Percentiles rank a stretch among this genome's conserved stretches.
These are phyloP conservation scores for Excoecaria cochinchinensis DNA, from an alignment of 345 rosid genomes.

Conservation along the genomic window DNA sequence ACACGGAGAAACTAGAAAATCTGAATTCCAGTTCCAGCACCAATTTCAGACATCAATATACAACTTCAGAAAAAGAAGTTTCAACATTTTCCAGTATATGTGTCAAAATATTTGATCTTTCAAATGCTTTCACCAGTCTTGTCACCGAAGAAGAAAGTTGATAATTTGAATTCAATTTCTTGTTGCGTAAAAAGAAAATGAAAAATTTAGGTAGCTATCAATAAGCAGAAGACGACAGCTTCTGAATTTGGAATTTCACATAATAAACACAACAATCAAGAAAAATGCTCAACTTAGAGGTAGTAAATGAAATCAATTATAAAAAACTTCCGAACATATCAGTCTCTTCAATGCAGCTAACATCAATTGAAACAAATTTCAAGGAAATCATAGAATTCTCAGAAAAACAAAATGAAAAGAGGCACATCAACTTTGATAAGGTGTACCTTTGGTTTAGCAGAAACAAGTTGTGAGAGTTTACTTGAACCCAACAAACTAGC, in stretches of 20 bases:
- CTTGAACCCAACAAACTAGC: constrained; percentile 27
- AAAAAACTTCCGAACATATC: too few relatives aligned
- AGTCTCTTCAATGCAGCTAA: too few relatives aligned
- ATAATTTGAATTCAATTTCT: background rate
- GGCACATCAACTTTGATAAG: background rate
- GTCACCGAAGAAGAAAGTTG: background rate
- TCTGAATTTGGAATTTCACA: background rate
- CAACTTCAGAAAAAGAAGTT: background rate
- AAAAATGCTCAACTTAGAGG: background rate
- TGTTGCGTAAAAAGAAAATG: background rate
- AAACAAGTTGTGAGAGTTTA: constrained; percentile 52
- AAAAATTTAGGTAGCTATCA: background rate
- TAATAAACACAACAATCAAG: background rate
- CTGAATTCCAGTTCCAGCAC: background rate
- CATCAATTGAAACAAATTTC: background rate
- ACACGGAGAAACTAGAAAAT: background rate
- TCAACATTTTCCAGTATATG: background rate
- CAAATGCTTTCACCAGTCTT: background rate
- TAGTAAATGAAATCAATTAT: background rate
- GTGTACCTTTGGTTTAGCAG: constrained; percentile 61
- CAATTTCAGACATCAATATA: background rate
- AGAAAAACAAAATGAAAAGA: background rate
- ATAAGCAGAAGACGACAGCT: background rate
- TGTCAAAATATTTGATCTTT: background rate
- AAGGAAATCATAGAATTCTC: background rate